phyloP scores from a whole-genome alignment of 176 grass and related monocot genomes.

The Rhynchospora pubera region DNA sequence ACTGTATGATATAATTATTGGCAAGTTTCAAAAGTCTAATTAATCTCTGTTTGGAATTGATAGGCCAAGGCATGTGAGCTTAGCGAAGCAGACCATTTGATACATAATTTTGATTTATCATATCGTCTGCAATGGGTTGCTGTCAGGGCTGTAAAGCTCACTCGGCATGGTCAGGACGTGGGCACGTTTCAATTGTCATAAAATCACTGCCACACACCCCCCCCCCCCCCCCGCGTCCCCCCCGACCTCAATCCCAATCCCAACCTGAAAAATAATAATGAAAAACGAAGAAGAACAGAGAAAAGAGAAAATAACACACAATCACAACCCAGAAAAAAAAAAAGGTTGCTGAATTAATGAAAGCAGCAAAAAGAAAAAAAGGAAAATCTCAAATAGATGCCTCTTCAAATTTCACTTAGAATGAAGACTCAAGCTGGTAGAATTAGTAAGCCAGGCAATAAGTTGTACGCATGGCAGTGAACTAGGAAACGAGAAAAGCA shows the following conservation, averaged over 20 bases:
- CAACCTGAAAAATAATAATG: neutral
- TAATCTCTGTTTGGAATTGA: constrained; percentile 8
- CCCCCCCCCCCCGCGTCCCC: too few species aligned
- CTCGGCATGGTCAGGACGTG: constrained; percentile 61
- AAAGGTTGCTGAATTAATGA: neutral
- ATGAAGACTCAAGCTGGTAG: neutral
- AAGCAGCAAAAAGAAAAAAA: neutral
- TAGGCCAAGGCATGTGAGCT: constrained; percentile 45
- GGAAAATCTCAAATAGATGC: neutral
- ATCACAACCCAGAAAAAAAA: neutral
- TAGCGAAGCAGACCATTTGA: constrained; percentile 51
- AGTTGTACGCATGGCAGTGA: neutral
- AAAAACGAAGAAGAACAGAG: too few species aligned
- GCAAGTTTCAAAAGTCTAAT: neutral
- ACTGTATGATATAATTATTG: neutral
- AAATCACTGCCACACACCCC: neutral
- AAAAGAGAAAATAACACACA: too few species aligned
- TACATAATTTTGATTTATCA: constrained; percentile 88
- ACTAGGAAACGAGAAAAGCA: neutral
- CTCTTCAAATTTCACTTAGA: neutral
- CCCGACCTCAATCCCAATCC: neutral
- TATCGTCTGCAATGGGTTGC: constrained; percentile 73
- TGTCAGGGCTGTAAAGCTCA: constrained; percentile 56
- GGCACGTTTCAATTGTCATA: constrained; percentile 85
- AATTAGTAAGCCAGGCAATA: neutral